Evolutionary conservation across 2,329 filamentous ascomycete species (phyloP).

Genomic region (Cladosporium austrohemisphaericum): DNA sequence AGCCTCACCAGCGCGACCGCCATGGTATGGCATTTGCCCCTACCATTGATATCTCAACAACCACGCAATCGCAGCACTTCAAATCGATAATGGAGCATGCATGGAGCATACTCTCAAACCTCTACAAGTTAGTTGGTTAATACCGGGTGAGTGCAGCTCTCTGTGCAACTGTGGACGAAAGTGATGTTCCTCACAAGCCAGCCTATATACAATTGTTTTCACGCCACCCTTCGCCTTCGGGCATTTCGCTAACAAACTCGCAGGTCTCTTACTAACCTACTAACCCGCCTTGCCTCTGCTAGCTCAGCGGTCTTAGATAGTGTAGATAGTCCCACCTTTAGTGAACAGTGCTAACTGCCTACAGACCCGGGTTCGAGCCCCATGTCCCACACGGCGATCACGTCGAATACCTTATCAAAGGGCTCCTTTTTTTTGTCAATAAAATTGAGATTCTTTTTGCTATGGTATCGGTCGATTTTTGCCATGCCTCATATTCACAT

Average conservation of each 20-base stretch:
- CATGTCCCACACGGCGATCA: no score
- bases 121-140: background rate
- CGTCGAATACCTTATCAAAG: no score
- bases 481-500: no score
- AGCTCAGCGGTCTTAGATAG: no score
- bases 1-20: conserved; percentile 6
- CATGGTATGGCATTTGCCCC: background rate
- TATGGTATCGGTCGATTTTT: no score
- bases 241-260: background rate
- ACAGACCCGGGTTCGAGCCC: no score
- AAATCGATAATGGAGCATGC: conserved; percentile 1
- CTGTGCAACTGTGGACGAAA: conserved; percentile 1
- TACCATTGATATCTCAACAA: conserved; percentile 11
- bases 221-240: background rate
- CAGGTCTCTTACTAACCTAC: no score
- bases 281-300: no score
- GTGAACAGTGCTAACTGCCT: no score
- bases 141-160: background rate
- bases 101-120: background rate
- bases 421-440: no score
- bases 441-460: no score
- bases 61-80: background rate
- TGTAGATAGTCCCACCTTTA: no score
- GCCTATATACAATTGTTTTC: background rate
- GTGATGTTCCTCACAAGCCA: conserved; percentile 1